Evolutionary conservation across 441 rosid species (phyloP).

Genomic region (Populus trichocarpa): DNA sequence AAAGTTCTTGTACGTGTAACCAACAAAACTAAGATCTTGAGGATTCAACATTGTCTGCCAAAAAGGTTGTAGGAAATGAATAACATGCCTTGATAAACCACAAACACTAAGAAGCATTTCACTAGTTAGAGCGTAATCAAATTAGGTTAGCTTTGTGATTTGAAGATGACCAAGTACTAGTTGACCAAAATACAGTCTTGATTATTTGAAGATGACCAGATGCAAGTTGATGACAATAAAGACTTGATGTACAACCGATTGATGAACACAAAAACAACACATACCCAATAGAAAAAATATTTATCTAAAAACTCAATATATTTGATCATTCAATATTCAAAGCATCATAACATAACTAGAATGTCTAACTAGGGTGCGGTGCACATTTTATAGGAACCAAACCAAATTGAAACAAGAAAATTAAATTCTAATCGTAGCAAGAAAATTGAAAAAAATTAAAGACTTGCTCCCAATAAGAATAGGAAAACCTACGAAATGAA

Average conservation of each 20-base stretch:
- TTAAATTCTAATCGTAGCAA: too few species aligned
- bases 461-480: too few species aligned
- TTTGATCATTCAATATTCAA: too few species aligned
- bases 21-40: conserved; percentile 85
- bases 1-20: conserved; percentile 92
- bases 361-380: neutral
- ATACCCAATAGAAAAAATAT: too few species aligned
- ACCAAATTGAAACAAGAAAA: too few species aligned
- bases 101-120: neutral
- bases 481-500: neutral
- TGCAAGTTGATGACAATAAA: neutral
- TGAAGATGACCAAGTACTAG: neutral
- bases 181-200: too few species aligned
- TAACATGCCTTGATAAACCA: conserved; percentile 1
- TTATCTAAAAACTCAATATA: neutral
- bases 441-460: too few species aligned
- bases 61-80: conserved; percentile 7
- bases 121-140: neutral
- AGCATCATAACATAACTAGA: too few species aligned
- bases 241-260: neutral
- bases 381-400: neutral
- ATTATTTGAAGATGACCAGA: neutral
- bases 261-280: neutral
- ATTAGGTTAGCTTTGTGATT: neutral
- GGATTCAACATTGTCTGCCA: conserved; percentile 60